Evolutionary conservation across 1,284 basidiomycete genomes (phyloP).

Genomic region (Xerocomus alliaceus): DNA sequence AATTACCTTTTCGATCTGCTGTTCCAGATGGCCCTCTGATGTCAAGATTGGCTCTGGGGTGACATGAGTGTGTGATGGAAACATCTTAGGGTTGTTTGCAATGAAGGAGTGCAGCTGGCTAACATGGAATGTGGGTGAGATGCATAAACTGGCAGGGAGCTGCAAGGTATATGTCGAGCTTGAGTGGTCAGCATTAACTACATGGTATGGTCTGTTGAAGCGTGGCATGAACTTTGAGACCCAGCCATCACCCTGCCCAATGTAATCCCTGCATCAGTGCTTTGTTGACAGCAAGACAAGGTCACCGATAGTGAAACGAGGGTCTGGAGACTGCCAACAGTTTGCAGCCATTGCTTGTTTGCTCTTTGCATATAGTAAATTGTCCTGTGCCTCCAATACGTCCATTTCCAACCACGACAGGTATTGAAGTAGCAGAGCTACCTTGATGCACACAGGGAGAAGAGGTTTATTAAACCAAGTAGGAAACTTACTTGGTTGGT

Average conservation of each 20-base stretch:
- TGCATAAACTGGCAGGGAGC: neutral
- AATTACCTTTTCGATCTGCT: neutral
- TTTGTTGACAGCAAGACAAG: neutral
- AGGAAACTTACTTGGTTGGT: too few relatives aligned
- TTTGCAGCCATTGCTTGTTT: neutral
- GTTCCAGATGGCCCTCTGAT: neutral
- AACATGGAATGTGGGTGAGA: neutral
- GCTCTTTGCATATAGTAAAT: neutral
- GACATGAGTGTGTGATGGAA: accelerated
- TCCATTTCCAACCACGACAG: neutral
- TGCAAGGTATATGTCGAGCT: neutral
- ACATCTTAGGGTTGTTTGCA: neutral
- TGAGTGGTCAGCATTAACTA: neutral
- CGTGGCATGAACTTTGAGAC: neutral
- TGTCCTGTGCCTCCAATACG: neutral
- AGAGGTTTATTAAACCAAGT: too few relatives aligned
- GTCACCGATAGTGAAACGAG: neutral
- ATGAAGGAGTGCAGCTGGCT: neutral
- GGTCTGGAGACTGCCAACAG: neutral
- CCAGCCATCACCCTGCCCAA: neutral
- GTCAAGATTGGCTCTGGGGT: neutral
- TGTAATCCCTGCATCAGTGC: neutral
- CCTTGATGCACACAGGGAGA: too few relatives aligned
- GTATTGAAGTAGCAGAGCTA: too few relatives aligned
- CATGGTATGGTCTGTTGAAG: neutral